Evolutionary conservation across 805 yeast species (phyloP).

Genomic region (Clavispora phyllophila): DNA sequence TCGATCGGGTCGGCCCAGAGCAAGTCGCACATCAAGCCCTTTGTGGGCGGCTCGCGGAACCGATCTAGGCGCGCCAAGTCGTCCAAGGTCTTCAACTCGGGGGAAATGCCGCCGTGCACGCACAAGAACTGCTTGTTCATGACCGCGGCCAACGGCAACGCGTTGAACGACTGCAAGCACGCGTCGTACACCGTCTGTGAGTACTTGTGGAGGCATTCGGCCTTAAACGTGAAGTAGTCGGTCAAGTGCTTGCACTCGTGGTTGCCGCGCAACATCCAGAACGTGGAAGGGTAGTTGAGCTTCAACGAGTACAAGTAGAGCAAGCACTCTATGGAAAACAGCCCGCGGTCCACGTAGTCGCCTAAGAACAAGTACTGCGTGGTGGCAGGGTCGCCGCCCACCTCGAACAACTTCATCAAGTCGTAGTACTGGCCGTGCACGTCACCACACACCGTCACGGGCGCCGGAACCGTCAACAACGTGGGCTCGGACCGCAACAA

Average conservation of each 20-base stretch:
- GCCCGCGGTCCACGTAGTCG: conserved; percentile 94
- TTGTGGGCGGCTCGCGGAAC: conserved; percentile 88
- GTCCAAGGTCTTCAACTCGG: conserved; percentile 64
- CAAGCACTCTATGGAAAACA: conserved; percentile 78
- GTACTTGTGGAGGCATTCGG: conserved; percentile 87
- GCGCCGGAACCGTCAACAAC: conserved; percentile 77
- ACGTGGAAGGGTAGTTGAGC: conserved; percentile 63
- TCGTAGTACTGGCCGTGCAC: conserved; percentile 96
- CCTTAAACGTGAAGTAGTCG: conserved; percentile 86
- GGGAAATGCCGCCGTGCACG: conserved; percentile 94
- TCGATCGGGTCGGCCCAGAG: conserved; percentile 97
- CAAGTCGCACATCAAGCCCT: conserved; percentile 90
- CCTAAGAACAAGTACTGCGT: conserved; percentile 83
- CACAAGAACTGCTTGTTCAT: conserved; percentile 94
- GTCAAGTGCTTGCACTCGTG: conserved; percentile 94
- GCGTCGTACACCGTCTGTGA: conserved; percentile 59
- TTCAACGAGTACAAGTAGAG: conserved; percentile 75
- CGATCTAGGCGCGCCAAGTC: conserved; percentile 70
- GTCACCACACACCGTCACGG: conserved; percentile 95
- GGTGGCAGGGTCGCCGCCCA: conserved; percentile 81
- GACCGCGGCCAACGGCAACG: conserved; percentile 86
- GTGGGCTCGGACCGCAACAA: conserved; percentile 71
- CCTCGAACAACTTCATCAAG: conserved; percentile 83
- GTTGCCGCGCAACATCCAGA: conserved; percentile 86
- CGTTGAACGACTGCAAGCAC: conserved; percentile 72